These are phyloP conservation scores for Exophiala sp. DNA, from an alignment of 2,329 filamentous ascomycete species.

Conservation along the genomic window DNA sequence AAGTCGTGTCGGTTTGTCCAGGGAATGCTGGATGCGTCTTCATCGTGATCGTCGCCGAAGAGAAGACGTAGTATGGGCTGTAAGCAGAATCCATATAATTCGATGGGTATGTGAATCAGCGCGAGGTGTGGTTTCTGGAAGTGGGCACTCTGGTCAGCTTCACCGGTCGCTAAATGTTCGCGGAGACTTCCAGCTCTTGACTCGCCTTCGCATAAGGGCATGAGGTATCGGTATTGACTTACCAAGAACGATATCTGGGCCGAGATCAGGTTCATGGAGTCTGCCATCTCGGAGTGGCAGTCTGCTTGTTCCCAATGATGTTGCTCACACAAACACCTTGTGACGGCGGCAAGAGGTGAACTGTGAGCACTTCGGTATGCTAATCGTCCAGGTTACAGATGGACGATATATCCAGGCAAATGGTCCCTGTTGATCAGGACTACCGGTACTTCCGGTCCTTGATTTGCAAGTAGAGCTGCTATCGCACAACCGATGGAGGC, in stretches of 20 bases:
- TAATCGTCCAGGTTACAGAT: too few species aligned
- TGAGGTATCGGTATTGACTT: not conserved
- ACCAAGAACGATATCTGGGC: slow-evolving; percentile 30
- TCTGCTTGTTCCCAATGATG: too few species aligned
- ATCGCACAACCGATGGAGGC: slow-evolving; percentile 9
- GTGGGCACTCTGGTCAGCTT: not conserved
- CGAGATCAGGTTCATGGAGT: slow-evolving; percentile 29
- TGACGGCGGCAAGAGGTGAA: too few species aligned
- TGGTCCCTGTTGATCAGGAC: not conserved
- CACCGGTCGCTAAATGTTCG: not conserved
- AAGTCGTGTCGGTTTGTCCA: slow-evolving; percentile 67
- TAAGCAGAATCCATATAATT: slow-evolving; percentile 72
- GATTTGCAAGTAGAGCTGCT: not conserved
- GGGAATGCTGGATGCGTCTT: slow-evolving; percentile 31
- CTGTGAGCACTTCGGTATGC: too few species aligned
- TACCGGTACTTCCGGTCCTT: not conserved
- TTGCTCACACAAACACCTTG: too few species aligned
- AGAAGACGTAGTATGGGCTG: slow-evolving; percentile 85
- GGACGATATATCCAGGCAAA: too few species aligned
- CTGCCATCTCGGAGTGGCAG: slow-evolving; percentile 8
- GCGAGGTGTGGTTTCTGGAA: slow-evolving; percentile 77
- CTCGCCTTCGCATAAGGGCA: too few species aligned
- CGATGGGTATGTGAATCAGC: slow-evolving; percentile 83
- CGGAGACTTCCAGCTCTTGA: too few species aligned
- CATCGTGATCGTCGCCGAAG: slow-evolving; percentile 57